Percentiles rank a stretch among this genome's conserved stretches.
Evolutionary conservation across 495 filamentous ascomycete species (phyloP).

Genomic region (Talaromyces stipitatus): DNA sequence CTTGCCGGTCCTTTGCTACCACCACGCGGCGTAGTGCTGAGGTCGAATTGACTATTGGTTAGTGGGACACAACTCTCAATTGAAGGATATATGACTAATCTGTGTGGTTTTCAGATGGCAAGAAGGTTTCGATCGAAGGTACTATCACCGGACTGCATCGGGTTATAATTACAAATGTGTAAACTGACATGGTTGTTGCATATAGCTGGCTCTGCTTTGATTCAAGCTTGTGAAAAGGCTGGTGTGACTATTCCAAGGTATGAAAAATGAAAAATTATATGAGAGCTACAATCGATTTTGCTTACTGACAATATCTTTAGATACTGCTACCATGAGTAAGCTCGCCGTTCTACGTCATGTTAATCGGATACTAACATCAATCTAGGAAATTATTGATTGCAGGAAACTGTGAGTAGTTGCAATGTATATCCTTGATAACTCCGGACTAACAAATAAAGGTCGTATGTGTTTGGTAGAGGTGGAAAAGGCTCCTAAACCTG

Average conservation of each 20-base stretch:
- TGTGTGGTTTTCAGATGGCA: conserved; percentile 61
- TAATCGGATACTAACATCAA: conserved; percentile 12
- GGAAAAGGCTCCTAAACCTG: conserved; percentile 88
- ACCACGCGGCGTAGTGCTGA: conserved; percentile 67
- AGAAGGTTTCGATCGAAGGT: conserved; percentile 95
- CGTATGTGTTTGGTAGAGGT: conserved; percentile 99
- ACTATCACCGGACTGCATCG: conserved; percentile 13
- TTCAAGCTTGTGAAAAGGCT: conserved; percentile 98
- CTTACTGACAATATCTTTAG: conserved; percentile 43
- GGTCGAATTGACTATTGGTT: conserved; percentile 92
- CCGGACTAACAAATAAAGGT: conserved; percentile 21
- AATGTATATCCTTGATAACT: not conserved
- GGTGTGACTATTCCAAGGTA: conserved; percentile 83
- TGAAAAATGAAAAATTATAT: conserved; percentile 8
- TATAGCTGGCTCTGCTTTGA: conserved; percentile 75
- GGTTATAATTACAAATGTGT: not conserved
- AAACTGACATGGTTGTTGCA: conserved; percentile 11
- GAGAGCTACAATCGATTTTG: not conserved
- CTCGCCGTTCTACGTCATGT: conserved; percentile 8
- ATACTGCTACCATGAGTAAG: conserved; percentile 98
- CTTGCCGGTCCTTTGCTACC: conserved; percentile 66
- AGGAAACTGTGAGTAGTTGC: conserved; percentile 67
- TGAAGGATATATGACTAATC: not conserved
- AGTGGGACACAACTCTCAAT: conserved; percentile 29
- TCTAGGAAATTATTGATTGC: conserved; percentile 91